Conservation (phyloP, 2,329 filamentous ascomycete genomes). For the Colletotrichum limetticola region DNA sequence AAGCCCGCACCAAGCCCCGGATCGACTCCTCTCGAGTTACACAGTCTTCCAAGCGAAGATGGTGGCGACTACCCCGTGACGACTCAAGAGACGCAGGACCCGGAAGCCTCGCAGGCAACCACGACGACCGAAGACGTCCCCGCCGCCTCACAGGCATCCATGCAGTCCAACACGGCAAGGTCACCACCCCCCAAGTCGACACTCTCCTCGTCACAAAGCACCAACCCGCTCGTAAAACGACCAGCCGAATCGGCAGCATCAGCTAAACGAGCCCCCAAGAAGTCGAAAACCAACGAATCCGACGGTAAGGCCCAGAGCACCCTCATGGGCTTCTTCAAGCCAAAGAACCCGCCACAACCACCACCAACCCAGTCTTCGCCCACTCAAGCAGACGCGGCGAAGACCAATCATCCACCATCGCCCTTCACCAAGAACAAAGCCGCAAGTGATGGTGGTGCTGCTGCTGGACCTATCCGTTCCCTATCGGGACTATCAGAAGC, state of each 20-base stretch:
- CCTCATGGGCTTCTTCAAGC: conserved; percentile 83
- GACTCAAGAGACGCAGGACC: not conserved
- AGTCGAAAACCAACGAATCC: conserved; percentile 42
- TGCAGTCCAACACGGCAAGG: conserved; percentile 13
- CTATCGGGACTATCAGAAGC: not conserved
- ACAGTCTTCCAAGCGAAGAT: not conserved
- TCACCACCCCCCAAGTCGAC: conserved; percentile 47
- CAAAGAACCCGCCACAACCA: conserved; percentile 51
- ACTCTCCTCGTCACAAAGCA: conserved; percentile 8
- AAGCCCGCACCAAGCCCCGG: conserved; percentile 32
- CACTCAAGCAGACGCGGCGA: not conserved
- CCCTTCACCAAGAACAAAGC: not conserved
- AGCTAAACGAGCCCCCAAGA: conserved; percentile 48
- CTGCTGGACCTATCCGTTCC: not conserved
- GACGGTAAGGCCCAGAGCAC: conserved; percentile 59
- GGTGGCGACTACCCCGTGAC: not conserved
- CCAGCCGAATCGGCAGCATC: conserved; percentile 24
- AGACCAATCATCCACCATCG: not conserved
- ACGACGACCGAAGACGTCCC: not conserved
- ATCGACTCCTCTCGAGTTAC: not conserved
- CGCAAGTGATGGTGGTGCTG: not conserved
- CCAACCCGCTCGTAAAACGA: conserved; percentile 34
- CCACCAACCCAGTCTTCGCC: not conserved
- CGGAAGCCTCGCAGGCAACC: not conserved
- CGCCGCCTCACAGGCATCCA: conserved; percentile 10